Percentiles rank a stretch among this genome's conserved stretches.
These are phyloP conservation scores for Colletotrichum salicis DNA, from an alignment of 2,329 filamentous ascomycete genomes.

Conservation along the genomic window DNA sequence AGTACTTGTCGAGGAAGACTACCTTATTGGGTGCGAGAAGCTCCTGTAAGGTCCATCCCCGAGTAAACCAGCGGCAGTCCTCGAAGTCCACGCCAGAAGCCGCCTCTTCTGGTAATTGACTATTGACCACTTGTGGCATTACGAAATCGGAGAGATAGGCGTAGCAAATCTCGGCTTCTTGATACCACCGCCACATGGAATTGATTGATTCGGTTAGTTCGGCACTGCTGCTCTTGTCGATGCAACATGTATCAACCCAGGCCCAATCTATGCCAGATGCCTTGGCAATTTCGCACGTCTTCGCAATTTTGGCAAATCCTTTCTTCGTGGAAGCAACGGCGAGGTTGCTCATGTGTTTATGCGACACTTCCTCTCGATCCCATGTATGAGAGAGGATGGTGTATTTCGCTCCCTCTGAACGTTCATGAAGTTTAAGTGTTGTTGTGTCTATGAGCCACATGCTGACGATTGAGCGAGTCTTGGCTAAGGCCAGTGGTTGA, in stretches of 20 bases:
- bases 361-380: slow-evolving; percentile 39
- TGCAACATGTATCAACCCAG: slow-evolving; percentile 42
- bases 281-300: slow-evolving; percentile 23
- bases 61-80: slow-evolving; percentile 9
- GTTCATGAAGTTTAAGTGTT: no score
- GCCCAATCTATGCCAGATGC: slow-evolving; percentile 30
- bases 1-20: slow-evolving; percentile 38
- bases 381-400: slow-evolving; percentile 44
- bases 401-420: slow-evolving; percentile 24
- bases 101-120: no score
- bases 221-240: slow-evolving; percentile 38
- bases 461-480: no score
- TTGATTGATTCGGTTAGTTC: slow-evolving; percentile 40
- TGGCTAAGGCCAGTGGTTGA: no score
- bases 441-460: no score
- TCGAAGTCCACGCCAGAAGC: background rate
- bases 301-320: slow-evolving; percentile 34
- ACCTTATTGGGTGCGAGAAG: slow-evolving; percentile 37
- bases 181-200: slow-evolving; percentile 38
- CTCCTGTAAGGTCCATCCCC: slow-evolving; percentile 30
- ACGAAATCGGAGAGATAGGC: slow-evolving; percentile 35
- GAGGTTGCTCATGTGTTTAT: slow-evolving; percentile 36
- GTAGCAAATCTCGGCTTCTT: slow-evolving; percentile 35
- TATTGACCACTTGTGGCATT: background rate
- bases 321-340: background rate